Base-by-base conservation (phyloP, 1,139 yeast species). In the Casaregolazyma suthepensis region DNA sequence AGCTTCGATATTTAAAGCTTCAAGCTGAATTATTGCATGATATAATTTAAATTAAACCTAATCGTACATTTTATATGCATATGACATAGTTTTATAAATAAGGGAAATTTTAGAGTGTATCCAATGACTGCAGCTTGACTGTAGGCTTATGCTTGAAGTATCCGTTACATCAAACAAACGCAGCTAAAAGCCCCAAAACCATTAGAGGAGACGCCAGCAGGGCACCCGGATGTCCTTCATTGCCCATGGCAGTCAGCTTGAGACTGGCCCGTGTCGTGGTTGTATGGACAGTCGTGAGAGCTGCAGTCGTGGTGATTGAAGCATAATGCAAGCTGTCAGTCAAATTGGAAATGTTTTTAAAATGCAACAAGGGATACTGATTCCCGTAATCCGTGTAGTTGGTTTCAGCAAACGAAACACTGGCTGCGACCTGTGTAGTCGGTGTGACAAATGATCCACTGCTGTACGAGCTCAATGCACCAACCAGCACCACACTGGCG, bases 331-430 rank as follows among this genome's bases (percentile, higher is more conserved):
- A 17, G 7, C 20, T 22, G 18, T 19, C 44, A 20, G 29, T 19
- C 29, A 43, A 15, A 10, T 38, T 20, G 22, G 23, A 35, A 47
- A 18, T 26, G 7, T 47, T 31, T 23, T n/a, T 13, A 15, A 49
- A 43, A 9, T 52, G 53, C 56, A 57, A 50, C 18, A 57, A 50
- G 1, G 59, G 59, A 46, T 50, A 51, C 9, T 42, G 44, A 20
- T 47, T 51, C 5, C 59, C 59, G 17, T 43, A 37, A 15, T 52
- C 57, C 4, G 55, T 54, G 47, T 53, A 56, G 42, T 52, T 52
- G 15, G 22, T 29, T 7, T 15, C 31, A n/a, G 54, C 43, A 13
- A n/a, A 12, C 2, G 44, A 31, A 13, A 52, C 38, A 3, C 40
- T 35, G 17, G 40, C 40, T n/a, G 40, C 6, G 9, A 35, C 40